phyloP scores from a whole-genome alignment of 2,329 filamentous ascomycete genomes.

The Colletotrichum sp. region DNA sequence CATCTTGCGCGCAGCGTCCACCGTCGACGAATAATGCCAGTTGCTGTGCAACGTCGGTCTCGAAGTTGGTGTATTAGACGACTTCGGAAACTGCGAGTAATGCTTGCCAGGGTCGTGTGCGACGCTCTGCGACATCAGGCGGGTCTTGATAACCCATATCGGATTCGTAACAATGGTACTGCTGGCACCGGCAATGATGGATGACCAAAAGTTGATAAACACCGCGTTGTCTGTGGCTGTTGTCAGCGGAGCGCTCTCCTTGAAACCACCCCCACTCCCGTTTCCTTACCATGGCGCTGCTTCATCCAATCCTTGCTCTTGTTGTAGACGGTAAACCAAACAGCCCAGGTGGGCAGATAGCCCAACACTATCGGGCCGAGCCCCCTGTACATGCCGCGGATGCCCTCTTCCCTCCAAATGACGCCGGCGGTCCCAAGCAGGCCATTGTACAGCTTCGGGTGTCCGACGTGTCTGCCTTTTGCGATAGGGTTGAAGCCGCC shows the following conservation, averaged over 20 bases:
- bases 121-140: constrained; percentile 91
- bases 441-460: constrained; percentile 77
- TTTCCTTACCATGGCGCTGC: constrained; percentile 64
- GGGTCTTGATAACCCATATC: constrained; percentile 99
- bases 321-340: constrained; percentile 97
- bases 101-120: constrained; percentile 50
- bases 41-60: constrained; percentile 66
- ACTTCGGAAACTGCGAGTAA: constrained; percentile 51
- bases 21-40: constrained; percentile 90
- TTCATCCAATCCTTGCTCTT: constrained; percentile 79
- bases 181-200: constrained; percentile 87
- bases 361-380: constrained; percentile 93
- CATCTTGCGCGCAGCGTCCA: constrained; percentile 96
- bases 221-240: constrained; percentile 70
- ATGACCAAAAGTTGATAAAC: constrained; percentile 85
- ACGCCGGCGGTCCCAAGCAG: constrained; percentile 83
- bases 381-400: constrained; percentile 91
- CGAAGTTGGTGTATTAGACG: constrained; percentile 58
- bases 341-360: constrained; percentile 96
- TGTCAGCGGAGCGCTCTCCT: constrained; percentile 11
- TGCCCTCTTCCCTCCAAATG: constrained; percentile 88
- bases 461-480: constrained; percentile 52
- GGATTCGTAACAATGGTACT: constrained; percentile 96
- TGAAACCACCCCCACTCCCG: background rate
- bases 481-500: constrained; percentile 73